phyloP scores from a whole-genome alignment of 768 basidiomycete species.

The Cantharellus anzutake region DNA sequence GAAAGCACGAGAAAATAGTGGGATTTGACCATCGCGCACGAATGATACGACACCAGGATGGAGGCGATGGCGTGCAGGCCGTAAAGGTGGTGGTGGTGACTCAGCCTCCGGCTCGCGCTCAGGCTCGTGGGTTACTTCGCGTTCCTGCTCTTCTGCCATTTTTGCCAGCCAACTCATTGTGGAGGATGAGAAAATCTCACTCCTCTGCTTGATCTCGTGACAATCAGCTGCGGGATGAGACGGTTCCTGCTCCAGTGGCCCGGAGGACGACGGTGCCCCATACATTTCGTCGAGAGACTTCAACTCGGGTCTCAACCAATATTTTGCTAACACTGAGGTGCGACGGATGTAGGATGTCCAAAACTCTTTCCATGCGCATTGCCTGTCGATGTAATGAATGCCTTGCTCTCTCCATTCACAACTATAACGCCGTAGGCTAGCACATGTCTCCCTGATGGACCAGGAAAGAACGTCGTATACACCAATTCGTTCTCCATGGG shows the following conservation, averaged over 20 bases:
- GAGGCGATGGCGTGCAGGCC: slow-evolving; percentile 15
- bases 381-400: too few relatives aligned
- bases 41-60: slow-evolving; percentile 14
- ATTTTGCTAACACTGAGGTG: neutral
- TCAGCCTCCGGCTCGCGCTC: slow-evolving; percentile 23
- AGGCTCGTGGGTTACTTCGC: slow-evolving; percentile 26
- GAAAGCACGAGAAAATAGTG: neutral
- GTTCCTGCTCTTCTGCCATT: slow-evolving; percentile 33
- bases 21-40: slow-evolving; percentile 16
- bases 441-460: too few relatives aligned
- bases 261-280: neutral
- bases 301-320: slow-evolving; percentile 25
- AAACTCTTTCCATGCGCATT: too few relatives aligned
- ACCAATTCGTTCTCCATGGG: slow-evolving; percentile 1
- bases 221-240: neutral
- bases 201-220: neutral
- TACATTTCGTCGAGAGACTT: slow-evolving; percentile 21
- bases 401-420: too few relatives aligned
- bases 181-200: neutral
- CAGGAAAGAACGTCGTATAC: slow-evolving; percentile 18
- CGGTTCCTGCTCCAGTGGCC: neutral
- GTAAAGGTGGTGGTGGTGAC: slow-evolving; percentile 14
- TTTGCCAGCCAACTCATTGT: slow-evolving; percentile 6
- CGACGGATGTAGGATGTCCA: too few relatives aligned
- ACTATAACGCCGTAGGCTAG: too few relatives aligned